These are phyloP conservation scores for Postia placenta DNA, from an alignment of 768 basidiomycete genomes.

Conservation along the genomic window DNA sequence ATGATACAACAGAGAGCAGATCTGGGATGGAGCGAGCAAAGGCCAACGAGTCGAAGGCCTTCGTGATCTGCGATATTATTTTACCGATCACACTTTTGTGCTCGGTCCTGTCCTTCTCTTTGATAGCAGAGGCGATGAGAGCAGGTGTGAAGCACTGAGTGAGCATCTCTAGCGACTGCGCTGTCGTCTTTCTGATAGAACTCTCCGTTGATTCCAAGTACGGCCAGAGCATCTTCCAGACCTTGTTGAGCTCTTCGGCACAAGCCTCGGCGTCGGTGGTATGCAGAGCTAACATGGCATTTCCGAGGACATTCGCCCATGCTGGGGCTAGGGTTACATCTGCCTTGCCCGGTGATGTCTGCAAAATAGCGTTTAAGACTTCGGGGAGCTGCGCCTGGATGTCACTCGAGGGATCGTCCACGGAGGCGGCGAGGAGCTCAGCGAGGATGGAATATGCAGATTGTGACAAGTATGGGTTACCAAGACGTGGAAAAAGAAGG, in stretches of 20 bases:
- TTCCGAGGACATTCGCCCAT: constrained; percentile 76
- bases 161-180: constrained; percentile 55
- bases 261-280: constrained; percentile 43
- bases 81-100: constrained; percentile 51
- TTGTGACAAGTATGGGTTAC: constrained; percentile 85
- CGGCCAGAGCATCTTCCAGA: constrained; percentile 72
- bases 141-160: constrained; percentile 65
- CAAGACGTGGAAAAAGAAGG: constrained; percentile 78
- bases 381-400: constrained; percentile 49
- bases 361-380: constrained; percentile 61
- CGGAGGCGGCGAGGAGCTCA: constrained; percentile 59
- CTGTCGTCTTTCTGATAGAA: constrained; percentile 55
- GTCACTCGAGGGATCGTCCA: constrained; percentile 43
- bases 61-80: constrained; percentile 57
- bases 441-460: constrained; percentile 83
- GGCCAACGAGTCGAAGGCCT: constrained; percentile 65
- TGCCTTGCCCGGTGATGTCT: constrained; percentile 63
- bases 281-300: constrained; percentile 62
- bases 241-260: constrained; percentile 47
- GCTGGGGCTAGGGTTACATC: constrained; percentile 64
- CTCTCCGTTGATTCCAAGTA: constrained; percentile 70
- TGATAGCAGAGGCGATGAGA: constrained; percentile 48
- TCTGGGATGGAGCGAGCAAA: constrained; percentile 77
- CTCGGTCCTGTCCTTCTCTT: constrained; percentile 35
- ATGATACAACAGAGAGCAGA: constrained; percentile 64